Evolutionary conservation across 2,329 filamentous ascomycete genomes (phyloP).

Genomic region (Fusarium nygamai): DNA sequence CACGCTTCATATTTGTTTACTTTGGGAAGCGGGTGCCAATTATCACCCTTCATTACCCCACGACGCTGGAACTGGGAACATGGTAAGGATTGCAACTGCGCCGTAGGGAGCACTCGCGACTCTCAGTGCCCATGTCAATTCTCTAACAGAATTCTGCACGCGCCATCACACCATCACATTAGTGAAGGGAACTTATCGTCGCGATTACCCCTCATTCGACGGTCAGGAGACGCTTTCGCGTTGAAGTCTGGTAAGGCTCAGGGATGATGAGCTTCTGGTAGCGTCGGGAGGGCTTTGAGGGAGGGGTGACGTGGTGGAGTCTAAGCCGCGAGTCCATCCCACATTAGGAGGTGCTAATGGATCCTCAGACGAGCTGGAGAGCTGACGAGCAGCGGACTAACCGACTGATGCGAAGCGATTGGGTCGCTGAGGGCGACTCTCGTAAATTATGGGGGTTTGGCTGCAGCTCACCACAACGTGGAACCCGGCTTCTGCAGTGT

Average conservation of each 20-base stretch:
- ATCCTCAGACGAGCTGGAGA: constrained; percentile 25
- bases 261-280: constrained; percentile 22
- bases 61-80: constrained; percentile 5
- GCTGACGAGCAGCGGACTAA: constrained; percentile 38
- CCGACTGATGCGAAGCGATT: constrained; percentile 36
- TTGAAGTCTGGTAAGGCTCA: constrained; percentile 16
- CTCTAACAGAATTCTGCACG: constrained; percentile 44
- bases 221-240: constrained; percentile 38
- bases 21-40: constrained; percentile 27
- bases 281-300: constrained; percentile 17
- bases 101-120: constrained; percentile 17
- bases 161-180: constrained; percentile 40
- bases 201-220: constrained; percentile 42
- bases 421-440: constrained; percentile 31
- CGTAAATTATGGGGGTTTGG: constrained; percentile 40
- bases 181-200: constrained; percentile 14
- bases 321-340: constrained; percentile 35
- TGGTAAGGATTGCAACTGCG: constrained; percentile 11
- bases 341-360: constrained; percentile 35
- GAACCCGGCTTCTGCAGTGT: constrained; percentile 29
- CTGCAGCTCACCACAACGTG: constrained; percentile 34
- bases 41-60: constrained; percentile 32
- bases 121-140: constrained; percentile 28
- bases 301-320: constrained; percentile 43
- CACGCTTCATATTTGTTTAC: constrained; percentile 41